Conservation (phyloP, 148 eudicot species). For the Camellia lanceoleosa region DNA sequence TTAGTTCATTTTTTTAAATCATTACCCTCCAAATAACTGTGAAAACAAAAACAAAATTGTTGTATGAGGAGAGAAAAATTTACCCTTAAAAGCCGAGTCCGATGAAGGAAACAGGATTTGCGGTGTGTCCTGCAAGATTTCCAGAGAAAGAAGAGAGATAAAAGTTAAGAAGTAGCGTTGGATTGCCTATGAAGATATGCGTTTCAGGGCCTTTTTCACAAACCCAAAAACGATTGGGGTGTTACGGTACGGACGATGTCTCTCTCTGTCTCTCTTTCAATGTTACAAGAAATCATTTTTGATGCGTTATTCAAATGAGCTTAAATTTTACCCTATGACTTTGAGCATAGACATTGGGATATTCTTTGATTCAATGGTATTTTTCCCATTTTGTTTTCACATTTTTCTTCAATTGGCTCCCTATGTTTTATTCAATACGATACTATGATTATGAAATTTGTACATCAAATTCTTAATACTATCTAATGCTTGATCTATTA, state of each 20-base stretch:
- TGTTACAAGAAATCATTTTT: not conserved
- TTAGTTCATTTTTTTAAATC: not conserved
- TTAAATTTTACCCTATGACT: not conserved
- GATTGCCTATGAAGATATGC: conserved; percentile 14
- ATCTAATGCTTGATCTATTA: no score
- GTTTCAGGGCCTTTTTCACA: not conserved
- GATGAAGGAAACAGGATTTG: conserved; percentile 1
- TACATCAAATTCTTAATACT: no score
- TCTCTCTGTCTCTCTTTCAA: not conserved
- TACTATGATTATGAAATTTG: no score
- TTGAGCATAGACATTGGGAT: not conserved
- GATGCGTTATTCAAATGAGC: not conserved
- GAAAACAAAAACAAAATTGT: not conserved
- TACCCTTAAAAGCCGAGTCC: not conserved
- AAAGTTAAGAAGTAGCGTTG: not conserved
- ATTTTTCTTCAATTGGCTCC: not conserved
- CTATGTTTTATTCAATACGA: no score
- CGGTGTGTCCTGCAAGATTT: not conserved
- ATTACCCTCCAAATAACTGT: not conserved
- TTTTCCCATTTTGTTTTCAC: not conserved
- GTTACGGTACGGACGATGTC: not conserved
- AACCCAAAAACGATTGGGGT: not conserved
- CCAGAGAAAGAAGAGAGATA: not conserved
- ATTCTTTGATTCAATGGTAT: not conserved
- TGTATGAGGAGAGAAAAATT: not conserved